Evolutionary conservation across 768 basidiomycete genomes (phyloP).

Genomic region (Tephrocybe sp.): DNA sequence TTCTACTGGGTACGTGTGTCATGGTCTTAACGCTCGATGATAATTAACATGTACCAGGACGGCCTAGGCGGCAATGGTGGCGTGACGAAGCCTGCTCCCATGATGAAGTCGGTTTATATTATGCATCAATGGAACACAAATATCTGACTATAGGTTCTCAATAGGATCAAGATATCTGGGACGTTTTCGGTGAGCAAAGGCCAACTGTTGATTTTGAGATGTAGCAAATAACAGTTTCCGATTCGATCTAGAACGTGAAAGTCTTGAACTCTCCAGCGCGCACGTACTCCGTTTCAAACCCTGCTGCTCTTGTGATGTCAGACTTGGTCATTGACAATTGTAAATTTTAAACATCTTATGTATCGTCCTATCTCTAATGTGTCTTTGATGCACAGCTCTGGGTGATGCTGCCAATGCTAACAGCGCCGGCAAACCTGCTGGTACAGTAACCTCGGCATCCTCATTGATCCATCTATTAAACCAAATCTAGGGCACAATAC

Average conservation of each 20-base stretch:
- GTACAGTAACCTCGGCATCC: slow-evolving; percentile 8
- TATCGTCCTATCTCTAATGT: background rate
- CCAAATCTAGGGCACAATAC: slow-evolving; percentile 38
- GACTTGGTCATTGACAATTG: slow-evolving; percentile 54
- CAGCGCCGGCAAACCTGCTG: slow-evolving; percentile 45
- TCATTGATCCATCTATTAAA: background rate
- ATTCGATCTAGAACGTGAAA: slow-evolving; percentile 28
- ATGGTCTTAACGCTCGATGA: background rate
- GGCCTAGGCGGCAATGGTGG: slow-evolving; percentile 38
- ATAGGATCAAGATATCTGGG: slow-evolving; percentile 36
- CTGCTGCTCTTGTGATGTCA: slow-evolving; percentile 39
- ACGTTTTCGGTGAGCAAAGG: slow-evolving; percentile 25
- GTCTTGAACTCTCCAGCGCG: slow-evolving; percentile 40
- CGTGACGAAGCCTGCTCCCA: slow-evolving; percentile 36
- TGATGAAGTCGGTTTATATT: slow-evolving; percentile 35
- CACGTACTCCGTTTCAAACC: slow-evolving; percentile 37
- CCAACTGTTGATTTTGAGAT: too few species aligned
- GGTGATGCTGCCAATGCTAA: slow-evolving; percentile 50
- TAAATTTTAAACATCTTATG: slow-evolving; percentile 22
- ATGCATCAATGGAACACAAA: background rate
- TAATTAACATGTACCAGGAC: slow-evolving; percentile 25
- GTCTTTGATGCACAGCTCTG: slow-evolving; percentile 32
- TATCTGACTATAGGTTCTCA: background rate
- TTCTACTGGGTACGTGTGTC: slow-evolving; percentile 36
- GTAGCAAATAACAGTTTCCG: background rate